Conservation (phyloP, 805 yeast genomes). For the Candida ascalaphidarum region DNA sequence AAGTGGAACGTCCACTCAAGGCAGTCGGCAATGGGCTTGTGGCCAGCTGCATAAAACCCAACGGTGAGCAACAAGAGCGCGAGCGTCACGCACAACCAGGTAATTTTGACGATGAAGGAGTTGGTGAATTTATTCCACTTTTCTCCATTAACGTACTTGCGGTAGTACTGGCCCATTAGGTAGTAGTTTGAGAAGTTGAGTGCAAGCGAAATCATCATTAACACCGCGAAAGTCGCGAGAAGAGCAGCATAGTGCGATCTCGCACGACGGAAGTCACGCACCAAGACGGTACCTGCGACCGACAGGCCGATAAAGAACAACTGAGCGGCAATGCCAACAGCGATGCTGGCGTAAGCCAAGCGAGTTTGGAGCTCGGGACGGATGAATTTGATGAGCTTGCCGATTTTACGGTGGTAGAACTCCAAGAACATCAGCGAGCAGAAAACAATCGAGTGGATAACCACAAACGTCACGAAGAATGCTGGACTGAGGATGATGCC, state of each 20-base stretch:
- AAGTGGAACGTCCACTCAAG: slow-evolving; percentile 20
- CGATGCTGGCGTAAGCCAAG: slow-evolving; percentile 15
- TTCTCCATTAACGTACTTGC: slow-evolving; percentile 19
- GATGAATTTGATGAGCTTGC: slow-evolving; percentile 19
- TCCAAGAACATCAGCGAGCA: slow-evolving; percentile 16
- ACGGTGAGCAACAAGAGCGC: slow-evolving; percentile 11
- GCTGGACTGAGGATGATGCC: slow-evolving; percentile 15
- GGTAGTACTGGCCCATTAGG: slow-evolving; percentile 20
- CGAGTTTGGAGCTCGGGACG: slow-evolving; percentile 14
- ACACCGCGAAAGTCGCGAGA: slow-evolving; percentile 16
- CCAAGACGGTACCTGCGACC: slow-evolving; percentile 9
- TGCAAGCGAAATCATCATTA: slow-evolving; percentile 15
- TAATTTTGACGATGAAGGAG: slow-evolving; percentile 14
- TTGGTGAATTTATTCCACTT: slow-evolving; percentile 20
- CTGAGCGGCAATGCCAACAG: slow-evolving; percentile 15
- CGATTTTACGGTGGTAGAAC: slow-evolving; percentile 18
- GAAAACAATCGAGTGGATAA: slow-evolving; percentile 14
- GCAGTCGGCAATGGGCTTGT: slow-evolving; percentile 9
- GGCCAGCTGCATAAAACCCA: slow-evolving; percentile 11
- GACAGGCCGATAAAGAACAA: slow-evolving; percentile 13
- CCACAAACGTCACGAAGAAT: slow-evolving; percentile 12
- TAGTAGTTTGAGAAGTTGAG: slow-evolving; percentile 18
- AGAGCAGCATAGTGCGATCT: slow-evolving; percentile 14
- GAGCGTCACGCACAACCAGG: slow-evolving; percentile 15
- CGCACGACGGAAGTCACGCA: slow-evolving; percentile 6